A percentile compares a stretch with the other conserved stretches of the same genome.
These are phyloP conservation scores for Forsythia viridissima DNA, from an alignment of 257 asterid genomes.

Conservation along the genomic window DNA sequence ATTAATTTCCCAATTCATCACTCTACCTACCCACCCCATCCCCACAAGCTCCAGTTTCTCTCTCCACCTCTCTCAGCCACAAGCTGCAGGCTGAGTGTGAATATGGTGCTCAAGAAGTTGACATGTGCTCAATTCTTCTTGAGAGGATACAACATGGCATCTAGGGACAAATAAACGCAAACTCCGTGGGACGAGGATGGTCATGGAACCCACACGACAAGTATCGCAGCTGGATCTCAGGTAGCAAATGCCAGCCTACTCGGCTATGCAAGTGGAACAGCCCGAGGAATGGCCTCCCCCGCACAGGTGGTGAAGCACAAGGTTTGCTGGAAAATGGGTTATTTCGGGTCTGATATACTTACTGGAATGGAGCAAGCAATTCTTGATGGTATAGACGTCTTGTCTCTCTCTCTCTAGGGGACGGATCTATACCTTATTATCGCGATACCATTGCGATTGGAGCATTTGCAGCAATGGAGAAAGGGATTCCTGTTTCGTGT, in stretches of 20 bases:
- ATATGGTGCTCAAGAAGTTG: slow-evolving; percentile 34
- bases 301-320: slow-evolving; percentile 51
- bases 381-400: slow-evolving; percentile 49
- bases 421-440: slow-evolving; percentile 51
- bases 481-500: slow-evolving; percentile 45
- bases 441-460: slow-evolving; percentile 54
- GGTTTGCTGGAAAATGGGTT: too few relatives aligned
- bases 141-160: too few relatives aligned
- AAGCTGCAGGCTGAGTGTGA: too few relatives aligned
- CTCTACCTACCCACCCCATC: too few relatives aligned
- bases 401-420: slow-evolving; percentile 47
- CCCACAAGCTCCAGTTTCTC: too few relatives aligned
- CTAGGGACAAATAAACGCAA: slow-evolving; percentile 19
- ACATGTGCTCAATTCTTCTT: slow-evolving; percentile 43
- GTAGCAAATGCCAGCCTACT: slow-evolving; percentile 46
- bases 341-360: too few relatives aligned
- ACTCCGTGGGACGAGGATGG: slow-evolving; percentile 51
- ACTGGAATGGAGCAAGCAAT: too few relatives aligned
- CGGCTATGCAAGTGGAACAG: slow-evolving; percentile 50
- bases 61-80: too few relatives aligned
- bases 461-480: slow-evolving; percentile 44
- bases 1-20: too few relatives aligned
- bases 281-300: slow-evolving; percentile 49
- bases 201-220: slow-evolving; percentile 52
- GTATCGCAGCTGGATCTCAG: slow-evolving; percentile 41